These are phyloP conservation scores for Saprolegnia parasitica DNA, from an alignment of 352 stramenopile genomes.

Conservation along the genomic window DNA sequence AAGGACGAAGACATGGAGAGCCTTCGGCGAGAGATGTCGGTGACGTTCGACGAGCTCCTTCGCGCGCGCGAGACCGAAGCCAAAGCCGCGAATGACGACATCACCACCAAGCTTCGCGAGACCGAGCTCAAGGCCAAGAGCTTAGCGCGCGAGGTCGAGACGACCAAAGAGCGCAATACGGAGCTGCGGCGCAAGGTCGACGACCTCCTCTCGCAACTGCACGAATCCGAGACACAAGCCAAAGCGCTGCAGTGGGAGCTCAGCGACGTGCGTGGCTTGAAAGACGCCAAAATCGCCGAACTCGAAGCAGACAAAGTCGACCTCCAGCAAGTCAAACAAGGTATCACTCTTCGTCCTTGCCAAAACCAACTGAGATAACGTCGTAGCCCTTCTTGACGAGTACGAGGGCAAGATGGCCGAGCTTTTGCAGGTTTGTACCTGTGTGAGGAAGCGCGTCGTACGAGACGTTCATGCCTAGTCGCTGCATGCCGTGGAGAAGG, in stretches of 20 bases:
- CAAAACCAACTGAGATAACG: neutral
- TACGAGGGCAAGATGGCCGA: slow-evolving; percentile 85
- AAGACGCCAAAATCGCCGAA: slow-evolving; percentile 59
- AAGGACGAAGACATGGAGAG: slow-evolving; percentile 76
- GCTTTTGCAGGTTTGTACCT: slow-evolving; percentile 46
- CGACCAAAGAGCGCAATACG: slow-evolving; percentile 39
- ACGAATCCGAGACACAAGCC: slow-evolving; percentile 57
- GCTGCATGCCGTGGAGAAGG: slow-evolving; percentile 73
- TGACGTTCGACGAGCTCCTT: slow-evolving; percentile 76
- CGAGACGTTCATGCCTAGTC: slow-evolving; percentile 27
- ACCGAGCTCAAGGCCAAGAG: slow-evolving; percentile 59
- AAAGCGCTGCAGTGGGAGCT: slow-evolving; percentile 71
- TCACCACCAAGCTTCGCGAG: slow-evolving; percentile 44
- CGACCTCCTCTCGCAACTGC: slow-evolving; percentile 51
- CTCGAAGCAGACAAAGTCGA: slow-evolving; percentile 52
- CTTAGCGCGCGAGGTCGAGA: slow-evolving; percentile 41
- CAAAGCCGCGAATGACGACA: slow-evolving; percentile 41
- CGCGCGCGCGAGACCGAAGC: slow-evolving; percentile 60
- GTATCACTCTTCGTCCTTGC: neutral
- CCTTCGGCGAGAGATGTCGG: slow-evolving; percentile 61
- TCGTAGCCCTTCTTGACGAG: slow-evolving; percentile 57
- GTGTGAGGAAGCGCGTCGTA: no score
- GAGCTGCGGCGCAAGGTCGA: slow-evolving; percentile 65
- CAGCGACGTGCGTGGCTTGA: slow-evolving; percentile 47
- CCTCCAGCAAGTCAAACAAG: slow-evolving; percentile 67